These are phyloP conservation scores for Sclerotinia trifoliorum DNA, from an alignment of 2,329 filamentous ascomycete genomes.

Conservation along the genomic window DNA sequence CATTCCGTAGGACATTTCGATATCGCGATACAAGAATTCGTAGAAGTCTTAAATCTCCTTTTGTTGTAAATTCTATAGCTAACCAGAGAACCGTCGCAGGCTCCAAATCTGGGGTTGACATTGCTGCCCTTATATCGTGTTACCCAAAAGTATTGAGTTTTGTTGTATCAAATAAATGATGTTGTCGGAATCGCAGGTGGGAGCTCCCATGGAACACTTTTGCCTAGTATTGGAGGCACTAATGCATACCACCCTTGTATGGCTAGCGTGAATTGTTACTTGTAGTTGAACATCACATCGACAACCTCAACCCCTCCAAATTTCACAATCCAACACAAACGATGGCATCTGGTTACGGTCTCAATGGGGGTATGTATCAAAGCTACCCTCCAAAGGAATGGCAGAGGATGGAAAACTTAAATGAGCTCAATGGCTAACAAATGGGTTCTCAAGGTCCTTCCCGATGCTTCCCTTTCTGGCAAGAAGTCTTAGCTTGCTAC, in stretches of 20 bases:
- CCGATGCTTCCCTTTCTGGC: constrained; percentile 99
- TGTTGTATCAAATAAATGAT: not conserved
- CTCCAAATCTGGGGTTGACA: constrained; percentile 49
- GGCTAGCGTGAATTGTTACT: constrained; percentile 8
- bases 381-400: not conserved
- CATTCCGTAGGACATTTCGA: constrained; percentile 57
- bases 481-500: constrained; percentile 97
- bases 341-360: constrained; percentile 82
- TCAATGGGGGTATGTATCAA: constrained; percentile 70
- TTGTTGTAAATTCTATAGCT: constrained; percentile 66
- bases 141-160: not conserved
- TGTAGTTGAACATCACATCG: constrained; percentile 31
- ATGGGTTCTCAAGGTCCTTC: constrained; percentile 39
- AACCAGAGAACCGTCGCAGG: constrained; percentile 70
- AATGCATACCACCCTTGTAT: not conserved
- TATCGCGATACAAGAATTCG: constrained; percentile 58
- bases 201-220: not conserved
- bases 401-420: not conserved
- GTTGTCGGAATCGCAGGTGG: constrained; percentile 24
- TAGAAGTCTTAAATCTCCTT: constrained; percentile 63
- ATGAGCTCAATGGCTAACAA: constrained; percentile 32
- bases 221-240: not conserved
- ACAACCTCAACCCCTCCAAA: constrained; percentile 25
- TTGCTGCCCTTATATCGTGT: constrained; percentile 28
- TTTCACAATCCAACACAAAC: constrained; percentile 33